phyloP scores from a whole-genome alignment of 352 stramenopile genomes.

The Thraustochytrium striatum region DNA sequence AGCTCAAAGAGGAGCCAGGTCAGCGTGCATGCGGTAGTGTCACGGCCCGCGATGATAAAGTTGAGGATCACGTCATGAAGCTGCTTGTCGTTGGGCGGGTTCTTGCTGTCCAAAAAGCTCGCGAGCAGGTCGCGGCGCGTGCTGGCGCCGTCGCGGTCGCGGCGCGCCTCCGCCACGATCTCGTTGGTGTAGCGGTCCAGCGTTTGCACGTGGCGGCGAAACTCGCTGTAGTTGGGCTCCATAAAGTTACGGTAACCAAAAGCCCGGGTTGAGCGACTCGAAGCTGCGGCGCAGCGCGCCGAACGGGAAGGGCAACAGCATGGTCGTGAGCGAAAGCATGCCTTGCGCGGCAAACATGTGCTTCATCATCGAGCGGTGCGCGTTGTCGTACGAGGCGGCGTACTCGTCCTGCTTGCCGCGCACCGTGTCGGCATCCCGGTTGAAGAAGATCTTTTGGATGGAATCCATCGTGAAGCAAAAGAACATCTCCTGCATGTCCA shows the following conservation, averaged over 20 bases:
- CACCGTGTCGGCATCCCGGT: slow-evolving; percentile 51
- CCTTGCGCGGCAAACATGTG: not conserved
- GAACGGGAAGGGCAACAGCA: slow-evolving; percentile 35
- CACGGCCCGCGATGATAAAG: slow-evolving; percentile 70
- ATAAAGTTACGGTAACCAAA: slow-evolving; percentile 32
- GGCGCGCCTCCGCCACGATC: slow-evolving; percentile 47
- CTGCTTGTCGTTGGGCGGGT: slow-evolving; percentile 44
- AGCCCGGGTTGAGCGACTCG: slow-evolving; percentile 21
- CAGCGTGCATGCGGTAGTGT: slow-evolving; percentile 69
- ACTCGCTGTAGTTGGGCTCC: slow-evolving; percentile 22
- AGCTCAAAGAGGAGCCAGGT: slow-evolving; percentile 68
- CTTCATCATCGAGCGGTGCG: slow-evolving; percentile 47
- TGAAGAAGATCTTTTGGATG: slow-evolving; percentile 55
- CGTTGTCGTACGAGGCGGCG: slow-evolving; percentile 51
- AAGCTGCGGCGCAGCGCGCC: not conserved
- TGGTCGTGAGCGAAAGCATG: not conserved
- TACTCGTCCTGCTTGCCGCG: slow-evolving; percentile 49
- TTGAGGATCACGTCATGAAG: slow-evolving; percentile 72
- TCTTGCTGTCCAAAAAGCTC: slow-evolving; percentile 42
- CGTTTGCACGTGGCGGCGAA: slow-evolving; percentile 16
- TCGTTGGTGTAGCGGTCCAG: slow-evolving; percentile 43
- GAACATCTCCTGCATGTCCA: slow-evolving; percentile 58
- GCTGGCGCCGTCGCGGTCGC: not conserved
- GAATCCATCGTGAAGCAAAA: slow-evolving; percentile 56
- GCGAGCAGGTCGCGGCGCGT: slow-evolving; percentile 49